These are phyloP conservation scores for Suhomyces guaymorum DNA, from an alignment of 1,139 yeast genomes.

Conservation along the genomic window DNA sequence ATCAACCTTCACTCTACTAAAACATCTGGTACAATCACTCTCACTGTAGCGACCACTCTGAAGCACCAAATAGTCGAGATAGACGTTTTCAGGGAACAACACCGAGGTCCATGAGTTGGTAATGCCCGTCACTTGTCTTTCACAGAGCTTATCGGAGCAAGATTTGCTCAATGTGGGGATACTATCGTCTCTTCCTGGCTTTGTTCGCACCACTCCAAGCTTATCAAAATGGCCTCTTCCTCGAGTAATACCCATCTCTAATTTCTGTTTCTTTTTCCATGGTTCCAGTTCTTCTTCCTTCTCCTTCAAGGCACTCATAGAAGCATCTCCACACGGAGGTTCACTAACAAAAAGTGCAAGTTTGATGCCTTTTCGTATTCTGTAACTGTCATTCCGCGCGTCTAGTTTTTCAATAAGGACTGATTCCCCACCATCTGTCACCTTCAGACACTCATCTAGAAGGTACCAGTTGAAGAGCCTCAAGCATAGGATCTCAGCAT, in stretches of 20 bases:
- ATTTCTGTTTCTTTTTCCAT: constrained; percentile 14
- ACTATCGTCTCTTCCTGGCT: constrained; percentile 87
- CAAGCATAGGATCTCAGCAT: constrained; percentile 79
- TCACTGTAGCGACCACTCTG: constrained; percentile 35
- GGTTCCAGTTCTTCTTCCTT: constrained; percentile 16
- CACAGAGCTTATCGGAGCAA: constrained; percentile 79
- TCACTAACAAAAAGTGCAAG: constrained; percentile 72
- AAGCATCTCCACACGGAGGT: constrained; percentile 92
- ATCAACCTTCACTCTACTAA: constrained; percentile 20
- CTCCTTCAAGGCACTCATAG: constrained; percentile 45
- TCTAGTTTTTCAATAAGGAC: constrained; percentile 27
- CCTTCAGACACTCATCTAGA: constrained; percentile 26
- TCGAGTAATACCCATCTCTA: constrained; percentile 26
- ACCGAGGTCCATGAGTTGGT: constrained; percentile 50
- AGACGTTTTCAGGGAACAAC: constrained; percentile 44
- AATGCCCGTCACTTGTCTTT: constrained; percentile 64
- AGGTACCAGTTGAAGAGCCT: constrained; percentile 62
- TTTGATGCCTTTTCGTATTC: constrained; percentile 33
- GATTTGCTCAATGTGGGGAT: constrained; percentile 71
- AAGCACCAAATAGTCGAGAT: constrained; percentile 55
- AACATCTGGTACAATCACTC: constrained; percentile 55
- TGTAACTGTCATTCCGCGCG: constrained; percentile 20
- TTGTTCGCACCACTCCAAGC: constrained; percentile 75
- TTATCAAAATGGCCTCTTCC: constrained; percentile 65
- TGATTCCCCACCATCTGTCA: constrained; percentile 8